Evolutionary conservation across 495 filamentous ascomycete species (phyloP), one percentile per base, ranked within the genome.

Genomic region (Hyaloscypha variabilis): DNA sequence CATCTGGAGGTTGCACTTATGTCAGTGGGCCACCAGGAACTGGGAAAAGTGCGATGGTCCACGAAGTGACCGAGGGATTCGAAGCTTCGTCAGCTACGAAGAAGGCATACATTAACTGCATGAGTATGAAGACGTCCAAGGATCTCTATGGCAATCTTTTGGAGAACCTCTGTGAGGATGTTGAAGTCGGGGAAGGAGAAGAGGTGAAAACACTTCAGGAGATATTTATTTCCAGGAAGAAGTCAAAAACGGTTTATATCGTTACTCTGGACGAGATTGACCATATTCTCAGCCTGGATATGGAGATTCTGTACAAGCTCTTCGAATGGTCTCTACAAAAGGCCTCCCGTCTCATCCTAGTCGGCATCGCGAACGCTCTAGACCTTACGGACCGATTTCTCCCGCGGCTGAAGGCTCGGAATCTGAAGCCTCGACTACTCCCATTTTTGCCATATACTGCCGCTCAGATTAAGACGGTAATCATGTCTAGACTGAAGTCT

Each of bases 351-450:
- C 86, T 99, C 2, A 78, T 94, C 25, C 77, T 98, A 26, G 84
- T 99, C 46, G 95, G 95, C 46, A 97, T 99, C 71, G 96, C 95
- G 57, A 99, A 99, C 71, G 96, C 95, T 2, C 83, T 99, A 60
- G 95, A 99, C 72, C 78, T 99, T 49, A 97, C 96, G 0, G 94
- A 97, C 72, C 91, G 96, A 23, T 96, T 97, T 66, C 86, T 99
- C 21, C 95, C 96, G 36, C 90, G 95, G 13, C 82, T 99, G 25
- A 98, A 97, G 78, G 89, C 93, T 2, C 90, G 93, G 57, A 94
- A 94, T 66, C 78, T 98, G 60, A 95, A 92, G 76, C 95, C 95
- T 17, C 87, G 89, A 50, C 83, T 97, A 1, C 87, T 99, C 19
- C 93, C 95, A 4, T 97, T 99, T 74, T 78, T 97, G 49, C 96